These are phyloP conservation scores for Alternaria conjuncta DNA, from an alignment of 2,329 filamentous ascomycete genomes.

Conservation along the genomic window DNA sequence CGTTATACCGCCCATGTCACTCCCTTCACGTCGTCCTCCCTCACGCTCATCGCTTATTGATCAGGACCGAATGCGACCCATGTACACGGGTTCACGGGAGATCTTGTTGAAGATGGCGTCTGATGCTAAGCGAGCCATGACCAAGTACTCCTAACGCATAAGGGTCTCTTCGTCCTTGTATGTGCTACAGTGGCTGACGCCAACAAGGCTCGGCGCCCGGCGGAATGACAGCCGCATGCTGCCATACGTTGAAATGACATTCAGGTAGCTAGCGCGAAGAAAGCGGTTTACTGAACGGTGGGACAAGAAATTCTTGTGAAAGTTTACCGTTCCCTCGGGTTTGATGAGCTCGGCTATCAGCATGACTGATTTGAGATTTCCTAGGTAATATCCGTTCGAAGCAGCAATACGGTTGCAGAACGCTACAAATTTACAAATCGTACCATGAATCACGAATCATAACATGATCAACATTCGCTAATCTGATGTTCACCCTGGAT, in stretches of 20 bases:
- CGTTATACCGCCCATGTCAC: neutral
- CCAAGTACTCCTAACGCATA: neutral
- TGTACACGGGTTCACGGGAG: neutral
- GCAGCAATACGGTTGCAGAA: neutral
- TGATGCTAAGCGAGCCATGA: slow-evolving; percentile 1
- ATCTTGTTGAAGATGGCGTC: neutral
- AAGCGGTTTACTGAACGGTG: neutral
- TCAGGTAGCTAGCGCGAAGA: neutral
- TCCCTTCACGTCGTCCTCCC: neutral
- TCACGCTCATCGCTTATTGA: neutral
- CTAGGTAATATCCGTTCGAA: neutral
- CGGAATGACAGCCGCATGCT: neutral
- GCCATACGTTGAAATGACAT: neutral
- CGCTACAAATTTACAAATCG: neutral
- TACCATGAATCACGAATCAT: neutral
- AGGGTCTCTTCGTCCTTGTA: neutral
- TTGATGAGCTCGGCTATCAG: neutral
- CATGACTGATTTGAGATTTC: neutral
- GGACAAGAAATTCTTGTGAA: neutral
- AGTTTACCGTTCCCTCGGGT: neutral
- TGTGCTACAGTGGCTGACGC: neutral
- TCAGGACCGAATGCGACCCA: neutral
- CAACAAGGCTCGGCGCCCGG: neutral
- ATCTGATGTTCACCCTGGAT: neutral
- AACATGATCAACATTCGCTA: neutral